Conservation (phyloP, 2,329 filamentous ascomycete genomes). For the Neoscytalidium dimidiatum region DNA sequence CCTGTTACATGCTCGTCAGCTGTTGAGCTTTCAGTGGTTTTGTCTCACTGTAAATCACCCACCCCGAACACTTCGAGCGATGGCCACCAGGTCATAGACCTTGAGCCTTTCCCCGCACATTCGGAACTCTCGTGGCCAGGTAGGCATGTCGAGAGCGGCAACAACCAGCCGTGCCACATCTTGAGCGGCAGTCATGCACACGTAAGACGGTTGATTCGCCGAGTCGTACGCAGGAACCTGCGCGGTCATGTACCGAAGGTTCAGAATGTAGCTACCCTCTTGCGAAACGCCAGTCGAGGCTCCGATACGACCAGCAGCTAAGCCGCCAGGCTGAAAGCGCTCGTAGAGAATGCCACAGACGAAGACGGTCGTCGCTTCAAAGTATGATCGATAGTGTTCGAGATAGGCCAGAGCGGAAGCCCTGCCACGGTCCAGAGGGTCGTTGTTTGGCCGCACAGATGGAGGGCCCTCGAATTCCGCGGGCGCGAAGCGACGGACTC, state of each 20-base stretch:
- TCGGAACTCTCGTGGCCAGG: slow-evolving; percentile 69
- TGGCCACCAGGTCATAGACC: slow-evolving; percentile 62
- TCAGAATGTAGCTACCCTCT: slow-evolving; percentile 67
- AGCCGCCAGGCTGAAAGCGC: slow-evolving; percentile 68
- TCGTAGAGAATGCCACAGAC: slow-evolving; percentile 77
- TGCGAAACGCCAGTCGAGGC: slow-evolving; percentile 51
- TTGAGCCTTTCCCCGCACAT: slow-evolving; percentile 69
- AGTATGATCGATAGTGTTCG: slow-evolving; percentile 56
- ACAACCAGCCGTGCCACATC: slow-evolving; percentile 73
- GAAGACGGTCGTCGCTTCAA: slow-evolving; percentile 67
- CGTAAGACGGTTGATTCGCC: slow-evolving; percentile 47
- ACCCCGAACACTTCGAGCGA: slow-evolving; percentile 38
- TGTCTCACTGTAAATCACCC: neutral
- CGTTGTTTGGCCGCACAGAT: slow-evolving; percentile 54
- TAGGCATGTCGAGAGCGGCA: slow-evolving; percentile 64
- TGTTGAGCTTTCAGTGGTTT: neutral
- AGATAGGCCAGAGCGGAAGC: slow-evolving; percentile 59
- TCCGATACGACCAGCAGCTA: slow-evolving; percentile 62
- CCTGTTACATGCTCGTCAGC: slow-evolving; percentile 26
- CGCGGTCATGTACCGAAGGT: slow-evolving; percentile 60
- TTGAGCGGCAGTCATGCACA: slow-evolving; percentile 69
- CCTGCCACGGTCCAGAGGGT: slow-evolving; percentile 64
- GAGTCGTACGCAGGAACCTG: slow-evolving; percentile 61
- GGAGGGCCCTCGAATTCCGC: slow-evolving; percentile 74
- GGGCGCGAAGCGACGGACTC: slow-evolving; percentile 70